phyloP scores from a whole-genome alignment of 306 rosid species.

The Malus orientalis region DNA sequence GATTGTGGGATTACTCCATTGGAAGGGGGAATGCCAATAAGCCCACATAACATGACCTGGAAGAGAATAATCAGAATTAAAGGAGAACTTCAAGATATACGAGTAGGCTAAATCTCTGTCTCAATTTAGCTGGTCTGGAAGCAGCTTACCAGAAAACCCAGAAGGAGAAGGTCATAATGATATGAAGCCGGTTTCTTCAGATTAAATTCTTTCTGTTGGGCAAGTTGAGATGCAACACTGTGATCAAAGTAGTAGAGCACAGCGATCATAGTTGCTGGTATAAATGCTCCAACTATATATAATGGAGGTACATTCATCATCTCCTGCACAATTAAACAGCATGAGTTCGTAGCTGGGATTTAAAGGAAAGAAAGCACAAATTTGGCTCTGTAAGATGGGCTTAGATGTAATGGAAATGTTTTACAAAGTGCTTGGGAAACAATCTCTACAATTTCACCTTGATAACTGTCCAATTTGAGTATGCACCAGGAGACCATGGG shows the following conservation, averaged over 20 bases:
- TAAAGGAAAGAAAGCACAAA: conserved; percentile 1
- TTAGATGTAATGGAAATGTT: background rate
- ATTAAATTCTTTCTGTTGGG: conserved; percentile 92
- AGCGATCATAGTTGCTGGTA: conserved; percentile 96
- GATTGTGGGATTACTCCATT: conserved; percentile 98
- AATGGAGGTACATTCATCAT: conserved; percentile 78
- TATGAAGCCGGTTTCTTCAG: conserved; percentile 88
- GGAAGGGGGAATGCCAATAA: conserved; percentile 89
- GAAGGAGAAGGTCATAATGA: conserved; percentile 86
- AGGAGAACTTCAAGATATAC: conserved; percentile 7
- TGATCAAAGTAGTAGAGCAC: conserved; percentile 96
- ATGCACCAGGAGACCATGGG: conserved; percentile 95
- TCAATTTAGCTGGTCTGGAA: background rate
- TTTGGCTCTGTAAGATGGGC: background rate
- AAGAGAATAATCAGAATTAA: conserved; percentile 14
- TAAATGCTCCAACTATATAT: conserved; percentile 85
- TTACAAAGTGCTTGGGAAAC: background rate
- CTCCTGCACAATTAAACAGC: conserved; percentile 51
- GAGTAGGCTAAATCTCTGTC: background rate
- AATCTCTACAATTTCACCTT: conserved; percentile 41
- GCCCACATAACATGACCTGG: conserved; percentile 84
- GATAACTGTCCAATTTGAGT: conserved; percentile 90
- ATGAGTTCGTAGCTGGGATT: conserved; percentile 24
- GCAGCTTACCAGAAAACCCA: conserved; percentile 68
- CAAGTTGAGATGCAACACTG: conserved; percentile 94